A percentile compares a stretch with the other conserved stretches of the same genome.
phyloP scores from a whole-genome alignment of 1,284 basidiomycete genomes.

The Xerocomus amazonicus region DNA sequence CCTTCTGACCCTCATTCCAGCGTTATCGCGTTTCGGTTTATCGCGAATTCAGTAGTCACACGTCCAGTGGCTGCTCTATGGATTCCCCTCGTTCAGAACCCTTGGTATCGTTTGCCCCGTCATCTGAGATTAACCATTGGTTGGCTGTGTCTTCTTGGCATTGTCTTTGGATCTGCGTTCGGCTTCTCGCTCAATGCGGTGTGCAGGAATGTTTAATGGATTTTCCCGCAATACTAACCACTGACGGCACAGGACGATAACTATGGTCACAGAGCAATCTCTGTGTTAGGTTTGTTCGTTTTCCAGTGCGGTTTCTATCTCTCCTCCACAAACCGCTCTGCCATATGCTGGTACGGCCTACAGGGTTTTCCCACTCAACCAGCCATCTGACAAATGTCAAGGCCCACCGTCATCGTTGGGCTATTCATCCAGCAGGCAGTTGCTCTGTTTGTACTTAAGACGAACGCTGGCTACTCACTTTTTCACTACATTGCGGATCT shows the following conservation, averaged over 20 bases:
- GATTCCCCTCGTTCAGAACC: constrained; percentile 58
- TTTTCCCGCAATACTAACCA: constrained; percentile 8
- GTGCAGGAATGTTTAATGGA: constrained; percentile 19
- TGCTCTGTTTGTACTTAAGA: constrained; percentile 84
- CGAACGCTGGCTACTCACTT: constrained; percentile 71
- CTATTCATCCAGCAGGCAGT: constrained; percentile 81
- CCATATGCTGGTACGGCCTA: constrained; percentile 59
- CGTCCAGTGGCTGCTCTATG: constrained; percentile 65
- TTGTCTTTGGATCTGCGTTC: constrained; percentile 80
- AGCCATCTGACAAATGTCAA: constrained; percentile 27
- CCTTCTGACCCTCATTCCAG: constrained; percentile 35
- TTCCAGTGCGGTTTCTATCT: constrained; percentile 74
- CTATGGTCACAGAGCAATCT: constrained; percentile 77
- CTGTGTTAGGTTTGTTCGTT: constrained; percentile 72
- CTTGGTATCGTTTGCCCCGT: constrained; percentile 68
- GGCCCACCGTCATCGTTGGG: constrained; percentile 81
- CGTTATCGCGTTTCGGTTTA: constrained; percentile 75
- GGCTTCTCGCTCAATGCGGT: constrained; percentile 66
- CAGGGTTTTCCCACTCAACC: not conserved
- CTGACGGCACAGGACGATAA: constrained; percentile 47
- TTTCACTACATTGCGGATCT: constrained; percentile 80
- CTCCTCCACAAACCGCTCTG: constrained; percentile 55
- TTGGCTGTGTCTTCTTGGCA: constrained; percentile 68
- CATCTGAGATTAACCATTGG: constrained; percentile 57
- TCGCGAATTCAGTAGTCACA: constrained; percentile 65